Evolutionary conservation across 306 rosid genomes (phyloP).

Genomic region (Casuarina equisetifolia): DNA sequence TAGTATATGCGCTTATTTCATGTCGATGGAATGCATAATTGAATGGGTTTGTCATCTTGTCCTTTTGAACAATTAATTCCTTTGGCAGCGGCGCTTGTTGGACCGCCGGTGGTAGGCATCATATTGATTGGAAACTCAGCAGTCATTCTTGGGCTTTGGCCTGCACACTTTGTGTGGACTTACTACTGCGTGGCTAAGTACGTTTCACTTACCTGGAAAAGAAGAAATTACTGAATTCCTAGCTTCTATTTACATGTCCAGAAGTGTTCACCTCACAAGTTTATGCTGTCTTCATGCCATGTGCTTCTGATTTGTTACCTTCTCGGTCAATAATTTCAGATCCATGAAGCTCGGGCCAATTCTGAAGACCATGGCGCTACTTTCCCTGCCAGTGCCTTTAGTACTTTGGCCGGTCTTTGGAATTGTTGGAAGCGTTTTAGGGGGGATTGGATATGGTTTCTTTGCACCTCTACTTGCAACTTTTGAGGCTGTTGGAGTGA

Average conservation of each 20-base stretch:
- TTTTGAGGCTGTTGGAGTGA: constrained; percentile 68
- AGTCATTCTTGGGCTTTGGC: constrained; percentile 66
- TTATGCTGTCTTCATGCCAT: not conserved
- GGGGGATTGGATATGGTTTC: constrained; percentile 78
- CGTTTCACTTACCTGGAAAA: no score
- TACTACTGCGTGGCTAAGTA: constrained; percentile 67
- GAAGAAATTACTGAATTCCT: not conserved
- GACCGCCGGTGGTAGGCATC: constrained; percentile 47
- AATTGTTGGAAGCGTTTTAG: constrained; percentile 60
- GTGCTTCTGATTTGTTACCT: not conserved
- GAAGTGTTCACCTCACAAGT: not conserved
- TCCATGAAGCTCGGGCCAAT: constrained; percentile 68
- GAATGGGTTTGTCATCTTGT: not conserved
- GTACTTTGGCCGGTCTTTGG: constrained; percentile 62
- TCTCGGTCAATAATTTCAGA: constrained; percentile 40
- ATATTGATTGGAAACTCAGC: constrained; percentile 58
- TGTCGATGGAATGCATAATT: not conserved
- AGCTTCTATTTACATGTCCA: not conserved
- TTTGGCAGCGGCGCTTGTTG: constrained; percentile 49
- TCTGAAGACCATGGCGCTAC: constrained; percentile 51
- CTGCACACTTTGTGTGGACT: constrained; percentile 73
- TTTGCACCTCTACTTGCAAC: constrained; percentile 76
- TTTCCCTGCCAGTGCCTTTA: constrained; percentile 63
- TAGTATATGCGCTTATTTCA: not conserved
- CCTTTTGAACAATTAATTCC: constrained; percentile 10